phyloP scores from a whole-genome alignment of 805 yeast genomes.

The Lipomyces yamadae region DNA sequence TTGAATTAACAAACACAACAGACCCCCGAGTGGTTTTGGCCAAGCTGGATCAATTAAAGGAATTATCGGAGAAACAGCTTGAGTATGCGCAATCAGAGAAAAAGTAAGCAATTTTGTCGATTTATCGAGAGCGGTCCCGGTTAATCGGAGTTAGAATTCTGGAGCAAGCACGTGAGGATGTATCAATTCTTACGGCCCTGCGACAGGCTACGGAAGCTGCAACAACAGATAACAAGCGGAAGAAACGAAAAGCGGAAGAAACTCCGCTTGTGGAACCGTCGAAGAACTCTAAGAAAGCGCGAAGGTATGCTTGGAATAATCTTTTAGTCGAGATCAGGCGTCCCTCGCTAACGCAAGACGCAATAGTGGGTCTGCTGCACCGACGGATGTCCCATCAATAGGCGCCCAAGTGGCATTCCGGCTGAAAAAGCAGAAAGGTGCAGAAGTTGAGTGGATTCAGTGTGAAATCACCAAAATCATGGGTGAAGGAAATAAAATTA shows the following conservation, averaged over 20 bases:
- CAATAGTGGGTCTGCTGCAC: slow-evolving; percentile 25
- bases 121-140: background rate
- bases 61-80: slow-evolving; percentile 22
- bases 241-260: slow-evolving; percentile 36
- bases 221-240: slow-evolving; percentile 27
- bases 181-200: slow-evolving; percentile 24
- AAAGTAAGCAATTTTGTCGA: slow-evolving; percentile 11
- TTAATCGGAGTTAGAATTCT: slow-evolving; percentile 16
- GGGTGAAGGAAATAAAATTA: slow-evolving; percentile 63
- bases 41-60: slow-evolving; percentile 23
- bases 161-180: slow-evolving; percentile 33
- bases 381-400: slow-evolving; percentile 16
- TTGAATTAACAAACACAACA: background rate
- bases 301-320: slow-evolving; percentile 18
- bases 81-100: slow-evolving; percentile 28
- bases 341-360: background rate
- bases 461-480: slow-evolving; percentile 82
- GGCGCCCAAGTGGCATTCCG: slow-evolving; percentile 91
- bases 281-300: slow-evolving; percentile 32
- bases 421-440: slow-evolving; percentile 60
- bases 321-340: background rate
- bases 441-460: slow-evolving; percentile 93
- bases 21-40: slow-evolving; percentile 20
- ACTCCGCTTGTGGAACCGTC: slow-evolving; percentile 18
- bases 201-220: slow-evolving; percentile 29